Evolutionary conservation across 257 asterid genomes (phyloP), one percentile per base, ranked within the genome.

Genomic region (Anisodus tanguticus): DNA sequence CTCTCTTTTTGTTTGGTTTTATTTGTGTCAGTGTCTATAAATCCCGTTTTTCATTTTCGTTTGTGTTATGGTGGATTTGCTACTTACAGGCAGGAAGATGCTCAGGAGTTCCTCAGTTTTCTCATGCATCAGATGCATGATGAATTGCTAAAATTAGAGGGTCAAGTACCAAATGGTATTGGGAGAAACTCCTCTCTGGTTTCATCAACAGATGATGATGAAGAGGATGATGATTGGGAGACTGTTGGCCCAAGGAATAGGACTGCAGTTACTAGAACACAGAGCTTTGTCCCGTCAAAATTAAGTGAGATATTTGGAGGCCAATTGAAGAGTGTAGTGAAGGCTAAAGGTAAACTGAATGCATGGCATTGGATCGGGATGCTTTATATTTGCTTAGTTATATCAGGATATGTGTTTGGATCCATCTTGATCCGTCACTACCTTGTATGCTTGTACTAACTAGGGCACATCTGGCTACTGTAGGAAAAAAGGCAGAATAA

Each of bases 111-210:
- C 89, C 89, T 94, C 53, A 93, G 98, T 86, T 94, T 91, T 88
- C 87, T 94, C 86, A 93, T 94, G 98, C 93, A 94, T 89, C 98
- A 93, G 89, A 91, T 94, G 98, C 98, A 94, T 86, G 98, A 94
- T 87, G 98, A 94, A 88, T 90, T 94, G 91, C 95, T 93, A 57
- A 93, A 93, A 85, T 90, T 93, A 86, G 94, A 92, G 10, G 95
- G 94, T n/a, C 89, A 83, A 81, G 67, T 89, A 83, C 86, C 91
- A 63, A 88, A 90, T 79, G 95, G 91, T 71, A 87, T 85, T 86
- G 94, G 91, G 58, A 85, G 85, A 86, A 83, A 86, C 62, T 83
- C 92, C 78, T 91, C 97, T 45, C 83, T 91, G 88, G 93, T 94
- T 79, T 91, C 93, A 54, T 88, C 95, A 39, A 83, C 89, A 85